Evolutionary conservation across 78 protist genomes (phyloP).

Genomic region (slime mould (Dictyostelium discoideum)): DNA sequence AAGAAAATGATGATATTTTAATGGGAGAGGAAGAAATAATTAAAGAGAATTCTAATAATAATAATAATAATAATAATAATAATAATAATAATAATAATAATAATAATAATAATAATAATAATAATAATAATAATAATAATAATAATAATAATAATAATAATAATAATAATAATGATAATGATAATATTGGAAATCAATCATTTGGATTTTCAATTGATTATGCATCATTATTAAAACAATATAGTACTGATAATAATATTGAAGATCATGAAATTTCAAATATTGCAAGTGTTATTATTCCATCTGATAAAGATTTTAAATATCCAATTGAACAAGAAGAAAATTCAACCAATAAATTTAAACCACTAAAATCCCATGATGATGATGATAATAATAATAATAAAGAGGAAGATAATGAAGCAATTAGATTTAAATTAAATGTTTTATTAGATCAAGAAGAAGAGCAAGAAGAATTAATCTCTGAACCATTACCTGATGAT

Average conservation of each 20-base stretch:
- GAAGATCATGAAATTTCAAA: background rate
- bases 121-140: conserved; percentile 23
- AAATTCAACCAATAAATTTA: background rate
- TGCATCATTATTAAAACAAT: conserved; percentile 9
- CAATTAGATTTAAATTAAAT: background rate
- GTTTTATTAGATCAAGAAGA: background rate
- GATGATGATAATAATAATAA: background rate
- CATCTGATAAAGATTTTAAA: background rate
- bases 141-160: background rate
- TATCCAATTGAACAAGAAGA: background rate
- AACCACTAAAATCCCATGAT: background rate
- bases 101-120: background rate
- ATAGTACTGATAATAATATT: conserved; percentile 1
- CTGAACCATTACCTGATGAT: background rate
- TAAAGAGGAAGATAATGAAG: background rate
- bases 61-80: too few species aligned
- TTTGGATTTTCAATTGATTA: background rate
- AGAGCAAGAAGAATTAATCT: background rate
- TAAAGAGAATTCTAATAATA: too few species aligned
- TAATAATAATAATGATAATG: too few species aligned
- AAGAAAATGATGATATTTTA: background rate
- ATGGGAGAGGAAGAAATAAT: too few species aligned
- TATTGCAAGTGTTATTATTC: background rate
- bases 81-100: background rate
- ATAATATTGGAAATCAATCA: background rate